These are phyloP conservation scores for Thelonectria blattea DNA, from an alignment of 2,329 filamentous ascomycete genomes.

Conservation along the genomic window DNA sequence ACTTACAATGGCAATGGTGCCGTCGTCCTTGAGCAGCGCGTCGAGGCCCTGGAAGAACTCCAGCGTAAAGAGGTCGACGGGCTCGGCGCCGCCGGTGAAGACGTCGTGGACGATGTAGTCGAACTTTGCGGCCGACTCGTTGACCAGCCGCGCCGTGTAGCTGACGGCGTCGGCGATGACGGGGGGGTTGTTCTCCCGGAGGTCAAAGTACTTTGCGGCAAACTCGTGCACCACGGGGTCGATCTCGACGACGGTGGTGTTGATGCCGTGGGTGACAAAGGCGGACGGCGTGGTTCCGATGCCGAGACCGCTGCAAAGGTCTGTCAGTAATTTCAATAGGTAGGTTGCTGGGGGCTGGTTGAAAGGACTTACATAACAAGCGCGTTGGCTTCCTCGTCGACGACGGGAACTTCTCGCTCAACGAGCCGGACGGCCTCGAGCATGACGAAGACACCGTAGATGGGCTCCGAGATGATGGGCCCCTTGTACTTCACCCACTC, in stretches of 20 bases:
- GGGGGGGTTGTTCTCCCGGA: slow-evolving; percentile 78
- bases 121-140: slow-evolving; percentile 59
- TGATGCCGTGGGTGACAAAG: slow-evolving; percentile 83
- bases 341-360: background rate
- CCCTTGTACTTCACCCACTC: slow-evolving; percentile 75
- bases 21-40: slow-evolving; percentile 74
- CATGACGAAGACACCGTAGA: slow-evolving; percentile 96
- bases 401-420: slow-evolving; percentile 58
- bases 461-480: slow-evolving; percentile 74
- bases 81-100: slow-evolving; percentile 95
- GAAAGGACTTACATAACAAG: slow-evolving; percentile 75
- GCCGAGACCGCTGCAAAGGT: slow-evolving; percentile 72
- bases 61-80: slow-evolving; percentile 83
- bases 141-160: slow-evolving; percentile 62
- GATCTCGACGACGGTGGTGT: slow-evolving; percentile 94
- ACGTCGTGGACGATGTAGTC: slow-evolving; percentile 98
- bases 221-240: slow-evolving; percentile 88
- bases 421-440: slow-evolving; percentile 89
- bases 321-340: slow-evolving; percentile 10
- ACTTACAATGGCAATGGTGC: slow-evolving; percentile 85
- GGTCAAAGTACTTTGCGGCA: slow-evolving; percentile 80
- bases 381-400: slow-evolving; percentile 74
- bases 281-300: slow-evolving; percentile 91
- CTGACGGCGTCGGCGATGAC: slow-evolving; percentile 81
- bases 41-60: slow-evolving; percentile 79